Percentiles rank a stretch among this genome's conserved stretches.
These are phyloP conservation scores for Podosphaera fusca DNA, from an alignment of 2,329 filamentous ascomycete genomes.

Conservation along the genomic window DNA sequence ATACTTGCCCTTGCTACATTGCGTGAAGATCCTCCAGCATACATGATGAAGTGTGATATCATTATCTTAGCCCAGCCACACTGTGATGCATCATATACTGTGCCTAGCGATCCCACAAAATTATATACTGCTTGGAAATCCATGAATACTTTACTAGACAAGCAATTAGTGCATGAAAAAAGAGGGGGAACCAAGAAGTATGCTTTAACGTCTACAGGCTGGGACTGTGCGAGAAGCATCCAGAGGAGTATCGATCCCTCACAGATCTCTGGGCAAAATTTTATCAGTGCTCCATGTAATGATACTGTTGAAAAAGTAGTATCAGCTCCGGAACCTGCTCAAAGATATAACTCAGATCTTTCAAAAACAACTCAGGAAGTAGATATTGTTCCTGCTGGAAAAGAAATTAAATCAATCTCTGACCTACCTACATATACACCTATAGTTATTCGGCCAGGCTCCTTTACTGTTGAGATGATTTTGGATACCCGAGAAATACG, in stretches of 20 bases:
- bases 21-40: conserved; percentile 27
- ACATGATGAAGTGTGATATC: conserved; percentile 44
- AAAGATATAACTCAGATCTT: not conserved
- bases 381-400: conserved; percentile 12
- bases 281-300: conserved; percentile 1
- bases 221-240: conserved; percentile 47
- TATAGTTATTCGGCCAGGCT: conserved; percentile 36
- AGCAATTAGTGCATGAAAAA: conserved; percentile 46
- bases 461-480: conserved; percentile 49
- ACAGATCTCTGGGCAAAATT: conserved; percentile 6
- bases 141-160: conserved; percentile 51
- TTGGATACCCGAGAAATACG: conserved; percentile 56
- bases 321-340: not conserved
- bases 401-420: conserved; percentile 6
- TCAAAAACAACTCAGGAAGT: not conserved
- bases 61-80: conserved; percentile 47
- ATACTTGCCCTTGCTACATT: conserved; percentile 40
- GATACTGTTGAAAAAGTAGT: not conserved
- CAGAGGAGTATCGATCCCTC: conserved; percentile 21
- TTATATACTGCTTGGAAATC: conserved; percentile 67
- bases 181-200: conserved; percentile 48
- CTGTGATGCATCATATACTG: conserved; percentile 51
- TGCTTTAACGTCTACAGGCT: conserved; percentile 51
- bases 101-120: conserved; percentile 40
- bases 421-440: conserved; percentile 25